Percentiles rank a stretch among this genome's conserved stretches.
phyloP scores from a whole-genome alignment of 345 rosid species.

The Dimocarpus longan region DNA sequence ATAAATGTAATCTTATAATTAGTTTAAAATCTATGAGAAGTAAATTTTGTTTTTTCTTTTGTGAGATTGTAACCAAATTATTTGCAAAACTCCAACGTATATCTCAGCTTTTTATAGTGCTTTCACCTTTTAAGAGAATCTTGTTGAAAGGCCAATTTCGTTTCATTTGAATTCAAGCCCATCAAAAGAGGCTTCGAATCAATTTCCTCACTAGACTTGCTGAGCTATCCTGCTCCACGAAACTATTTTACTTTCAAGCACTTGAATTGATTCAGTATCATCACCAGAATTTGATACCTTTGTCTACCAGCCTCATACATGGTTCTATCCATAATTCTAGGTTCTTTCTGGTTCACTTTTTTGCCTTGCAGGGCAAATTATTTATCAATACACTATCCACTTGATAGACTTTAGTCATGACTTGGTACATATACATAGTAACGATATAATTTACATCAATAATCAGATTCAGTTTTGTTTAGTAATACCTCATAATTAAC shows the following conservation, averaged over 20 bases:
- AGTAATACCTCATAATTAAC: too few species aligned
- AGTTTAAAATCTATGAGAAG: too few species aligned
- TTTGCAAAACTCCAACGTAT: too few species aligned
- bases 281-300: background rate
- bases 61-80: too few species aligned
- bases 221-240: background rate
- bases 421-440: background rate
- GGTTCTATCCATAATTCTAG: slow-evolving; percentile 2
- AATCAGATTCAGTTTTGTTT: background rate
- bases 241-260: background rate
- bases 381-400: background rate
- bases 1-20: too few species aligned
- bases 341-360: background rate
- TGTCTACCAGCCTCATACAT: background rate
- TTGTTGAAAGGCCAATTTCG: too few species aligned
- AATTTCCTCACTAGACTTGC: background rate
- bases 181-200: slow-evolving; percentile 17
- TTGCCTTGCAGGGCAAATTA: background rate
- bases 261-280: background rate
- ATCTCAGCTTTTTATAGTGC: background rate
- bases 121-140: background rate
- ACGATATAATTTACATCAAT: background rate
- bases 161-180: background rate
- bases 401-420: background rate
- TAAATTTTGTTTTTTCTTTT: too few species aligned